phyloP scores from a whole-genome alignment of 2,329 filamentous ascomycete genomes.

The Cordyceps militaris region DNA sequence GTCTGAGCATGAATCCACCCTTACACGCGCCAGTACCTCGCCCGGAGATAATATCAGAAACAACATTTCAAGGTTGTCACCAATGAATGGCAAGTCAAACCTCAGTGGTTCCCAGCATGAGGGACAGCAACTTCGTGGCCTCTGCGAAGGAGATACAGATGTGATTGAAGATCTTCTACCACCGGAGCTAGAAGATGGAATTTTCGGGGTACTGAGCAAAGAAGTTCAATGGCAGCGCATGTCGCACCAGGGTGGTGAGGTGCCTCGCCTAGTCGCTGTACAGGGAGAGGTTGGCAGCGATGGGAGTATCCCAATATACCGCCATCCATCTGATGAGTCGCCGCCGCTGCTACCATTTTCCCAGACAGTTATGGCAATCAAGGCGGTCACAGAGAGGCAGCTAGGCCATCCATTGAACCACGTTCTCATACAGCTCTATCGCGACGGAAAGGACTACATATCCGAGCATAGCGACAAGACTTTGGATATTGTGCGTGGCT shows the following conservation, averaged over 20 bases:
- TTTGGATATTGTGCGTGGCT: constrained; percentile 74
- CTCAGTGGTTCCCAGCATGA: constrained; percentile 1
- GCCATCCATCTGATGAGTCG: constrained; percentile 85
- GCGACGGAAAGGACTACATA: constrained; percentile 83
- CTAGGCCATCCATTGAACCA: constrained; percentile 84
- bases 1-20: not conserved
- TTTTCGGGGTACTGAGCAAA: constrained; percentile 62
- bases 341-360: constrained; percentile 73
- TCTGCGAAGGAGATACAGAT: constrained; percentile 76
- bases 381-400: constrained; percentile 58
- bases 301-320: constrained; percentile 81
- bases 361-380: constrained; percentile 61
- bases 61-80: not conserved
- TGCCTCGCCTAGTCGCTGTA: constrained; percentile 84
- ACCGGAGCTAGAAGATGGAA: constrained; percentile 41
- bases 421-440: constrained; percentile 86
- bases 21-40: not conserved
- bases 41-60: not conserved
- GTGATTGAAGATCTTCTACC: constrained; percentile 67
- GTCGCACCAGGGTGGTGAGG: constrained; percentile 85
- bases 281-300: constrained; percentile 66
- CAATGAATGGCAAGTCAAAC: not conserved
- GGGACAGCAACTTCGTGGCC: constrained; percentile 24
- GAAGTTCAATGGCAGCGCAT: constrained; percentile 88
- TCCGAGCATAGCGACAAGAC: constrained; percentile 97